These are phyloP conservation scores for Lathyrus tuberosus DNA, from an alignment of 306 rosid genomes.

Conservation along the genomic window DNA sequence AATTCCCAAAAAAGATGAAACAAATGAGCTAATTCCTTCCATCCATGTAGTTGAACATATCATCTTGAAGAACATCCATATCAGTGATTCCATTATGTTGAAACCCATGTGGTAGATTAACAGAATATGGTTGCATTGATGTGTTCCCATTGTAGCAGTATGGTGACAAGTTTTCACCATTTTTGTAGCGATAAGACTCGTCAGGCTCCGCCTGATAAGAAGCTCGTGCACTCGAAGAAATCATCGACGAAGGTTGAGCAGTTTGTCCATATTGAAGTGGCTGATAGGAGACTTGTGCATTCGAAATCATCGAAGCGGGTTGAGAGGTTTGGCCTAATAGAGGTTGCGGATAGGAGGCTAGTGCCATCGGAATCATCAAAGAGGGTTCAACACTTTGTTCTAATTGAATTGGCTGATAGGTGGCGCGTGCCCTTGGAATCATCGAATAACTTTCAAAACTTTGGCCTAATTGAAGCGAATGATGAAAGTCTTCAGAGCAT, in stretches of 20 bases:
- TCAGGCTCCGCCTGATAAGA: too few species aligned
- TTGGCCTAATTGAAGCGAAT: too few species aligned
- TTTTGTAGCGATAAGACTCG: not conserved
- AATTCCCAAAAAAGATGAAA: too few species aligned
- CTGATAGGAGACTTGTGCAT: not conserved
- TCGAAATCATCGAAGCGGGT: not conserved
- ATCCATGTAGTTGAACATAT: constrained; percentile 13
- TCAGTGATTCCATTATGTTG: not conserved
- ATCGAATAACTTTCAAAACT: too few species aligned
- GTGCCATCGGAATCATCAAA: too few species aligned
- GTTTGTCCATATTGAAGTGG: too few species aligned
- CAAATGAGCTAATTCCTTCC: constrained; percentile 11
- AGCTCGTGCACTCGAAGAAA: too few species aligned
- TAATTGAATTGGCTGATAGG: not conserved
- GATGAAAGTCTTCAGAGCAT: too few species aligned
- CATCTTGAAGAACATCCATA: not conserved
- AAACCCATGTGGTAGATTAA: not conserved
- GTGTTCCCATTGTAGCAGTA: constrained; percentile 18
- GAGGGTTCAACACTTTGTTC: not conserved
- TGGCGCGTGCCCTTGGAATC: not conserved
- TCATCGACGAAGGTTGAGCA: too few species aligned
- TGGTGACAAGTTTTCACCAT: not conserved
- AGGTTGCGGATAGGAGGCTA: not conserved
- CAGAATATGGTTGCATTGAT: not conserved
- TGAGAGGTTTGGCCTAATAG: not conserved